Evolutionary conservation across 1,284 basidiomycete genomes (phyloP), one percentile per base, ranked within the genome.

Genomic region (Sphagnurus paluster): DNA sequence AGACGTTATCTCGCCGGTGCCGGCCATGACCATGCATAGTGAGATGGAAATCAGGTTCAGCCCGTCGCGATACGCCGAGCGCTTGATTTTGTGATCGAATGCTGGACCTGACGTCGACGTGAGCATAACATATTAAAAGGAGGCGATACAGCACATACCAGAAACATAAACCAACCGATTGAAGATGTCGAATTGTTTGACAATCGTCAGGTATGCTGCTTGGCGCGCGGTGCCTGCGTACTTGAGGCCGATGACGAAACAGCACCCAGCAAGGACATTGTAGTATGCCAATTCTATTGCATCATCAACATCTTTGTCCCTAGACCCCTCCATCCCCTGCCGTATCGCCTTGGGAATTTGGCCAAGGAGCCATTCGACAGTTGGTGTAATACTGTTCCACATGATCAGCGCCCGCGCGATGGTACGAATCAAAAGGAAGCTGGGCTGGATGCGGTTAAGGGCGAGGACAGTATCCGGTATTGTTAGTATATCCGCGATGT

Each of bases 1-100:
- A 51, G 92, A 87, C 41, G 88, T 89, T 35, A 98, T 82, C 63
- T 99, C 93, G 9, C 97, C 97, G 0, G 93, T 97, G 2, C 97
- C 97, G 0, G 94, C 91, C 89, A 98, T 93, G 40, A 98, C 87
- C 75, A 96, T 88, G 54, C 87, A 85, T 21, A 97, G 69, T 3
- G 93, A 78, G 29, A 98, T 75, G 0, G 91, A 87, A 48, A 97
- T 87, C 21, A 95, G 73, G 60, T 92, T 95, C 35, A 97, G 74
- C 2, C 91, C 91, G 57, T 95, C 90, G 14, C 93, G 80, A n/a
- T 95, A 80, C 1, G 93, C 86, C 14, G 86, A 84, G 1, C 93
- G 83, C 57, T 90, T 85, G 63, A 96, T 88, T 56, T 84, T 85
- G 47, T 87, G 84, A 61, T 95, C 91, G 57, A 93, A 94, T 0